phyloP scores from a whole-genome alignment of 495 filamentous ascomycete species.

The Oidiodendron maius region DNA sequence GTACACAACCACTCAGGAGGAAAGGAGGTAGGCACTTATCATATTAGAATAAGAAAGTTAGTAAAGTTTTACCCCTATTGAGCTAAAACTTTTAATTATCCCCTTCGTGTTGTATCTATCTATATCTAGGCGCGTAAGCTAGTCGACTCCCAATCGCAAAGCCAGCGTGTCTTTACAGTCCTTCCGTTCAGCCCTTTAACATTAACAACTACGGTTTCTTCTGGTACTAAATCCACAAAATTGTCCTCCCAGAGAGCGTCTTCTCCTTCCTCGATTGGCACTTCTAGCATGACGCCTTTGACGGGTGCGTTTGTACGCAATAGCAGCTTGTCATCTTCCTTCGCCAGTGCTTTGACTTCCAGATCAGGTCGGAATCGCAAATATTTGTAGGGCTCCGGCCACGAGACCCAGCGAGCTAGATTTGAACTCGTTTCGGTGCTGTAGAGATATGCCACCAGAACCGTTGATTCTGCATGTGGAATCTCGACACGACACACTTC shows the following conservation, averaged over 20 bases:
- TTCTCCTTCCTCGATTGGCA: no score
- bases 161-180: no score
- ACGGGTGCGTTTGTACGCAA: not conserved
- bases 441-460: not conserved
- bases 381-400: not conserved
- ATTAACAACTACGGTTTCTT: not conserved
- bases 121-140: no score
- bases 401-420: constrained; percentile 46
- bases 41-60: no score
- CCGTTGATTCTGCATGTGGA: constrained; percentile 8
- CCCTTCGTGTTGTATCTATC: no score
- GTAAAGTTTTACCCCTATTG: no score
- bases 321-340: not conserved
- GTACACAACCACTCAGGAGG: no score
- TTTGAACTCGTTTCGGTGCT: constrained; percentile 38
- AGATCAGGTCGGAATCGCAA: not conserved
- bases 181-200: not conserved
- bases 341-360: not conserved
- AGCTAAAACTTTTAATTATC: no score
- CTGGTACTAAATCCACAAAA: not conserved
- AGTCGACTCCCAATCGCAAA: no score
- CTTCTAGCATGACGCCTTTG: not conserved
- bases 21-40: no score
- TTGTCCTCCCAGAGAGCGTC: not conserved
- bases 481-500: constrained; percentile 16